Evolutionary conservation across 805 yeast species (phyloP).

Genomic region (Debaryomyces hansenii): DNA sequence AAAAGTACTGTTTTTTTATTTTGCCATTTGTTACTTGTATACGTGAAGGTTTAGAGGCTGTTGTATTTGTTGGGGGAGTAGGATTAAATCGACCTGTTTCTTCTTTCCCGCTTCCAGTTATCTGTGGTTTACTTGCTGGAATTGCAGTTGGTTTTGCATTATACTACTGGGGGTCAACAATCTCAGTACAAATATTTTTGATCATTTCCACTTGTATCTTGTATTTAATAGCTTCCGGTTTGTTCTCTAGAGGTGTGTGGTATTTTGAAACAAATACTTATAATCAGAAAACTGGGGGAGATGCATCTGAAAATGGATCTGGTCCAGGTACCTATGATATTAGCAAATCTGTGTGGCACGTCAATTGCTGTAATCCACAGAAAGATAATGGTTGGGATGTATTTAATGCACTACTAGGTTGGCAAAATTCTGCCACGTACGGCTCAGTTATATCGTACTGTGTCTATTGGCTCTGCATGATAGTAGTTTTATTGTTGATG

Average conservation of each 20-base stretch:
- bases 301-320: slow-evolving; percentile 83
- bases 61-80: slow-evolving; percentile 95
- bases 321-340: slow-evolving; percentile 94
- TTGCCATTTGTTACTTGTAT: slow-evolving; percentile 86
- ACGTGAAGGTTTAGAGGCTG: slow-evolving; percentile 95
- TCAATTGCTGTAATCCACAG: slow-evolving; percentile 93
- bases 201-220: slow-evolving; percentile 82
- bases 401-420: slow-evolving; percentile 86
- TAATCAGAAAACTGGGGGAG: slow-evolving; percentile 76
- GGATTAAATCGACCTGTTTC: slow-evolving; percentile 52
- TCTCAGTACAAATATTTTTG: slow-evolving; percentile 80
- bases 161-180: slow-evolving; percentile 74
- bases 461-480: slow-evolving; percentile 75
- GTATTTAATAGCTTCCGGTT: slow-evolving; percentile 84
- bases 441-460: slow-evolving; percentile 87
- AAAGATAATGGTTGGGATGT: slow-evolving; percentile 91
- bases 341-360: slow-evolving; percentile 82
- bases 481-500: slow-evolving; percentile 56
- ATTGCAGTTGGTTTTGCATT: slow-evolving; percentile 60
- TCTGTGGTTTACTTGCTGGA: slow-evolving; percentile 81
- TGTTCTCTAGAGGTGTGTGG: slow-evolving; percentile 91
- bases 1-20: slow-evolving; percentile 81
- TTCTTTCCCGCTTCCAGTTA: slow-evolving; percentile 88
- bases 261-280: slow-evolving; percentile 68
- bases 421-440: slow-evolving; percentile 93